Base-by-base conservation (phyloP, 2,329 filamentous ascomycete genomes). In the Diplodia seriata region DNA sequence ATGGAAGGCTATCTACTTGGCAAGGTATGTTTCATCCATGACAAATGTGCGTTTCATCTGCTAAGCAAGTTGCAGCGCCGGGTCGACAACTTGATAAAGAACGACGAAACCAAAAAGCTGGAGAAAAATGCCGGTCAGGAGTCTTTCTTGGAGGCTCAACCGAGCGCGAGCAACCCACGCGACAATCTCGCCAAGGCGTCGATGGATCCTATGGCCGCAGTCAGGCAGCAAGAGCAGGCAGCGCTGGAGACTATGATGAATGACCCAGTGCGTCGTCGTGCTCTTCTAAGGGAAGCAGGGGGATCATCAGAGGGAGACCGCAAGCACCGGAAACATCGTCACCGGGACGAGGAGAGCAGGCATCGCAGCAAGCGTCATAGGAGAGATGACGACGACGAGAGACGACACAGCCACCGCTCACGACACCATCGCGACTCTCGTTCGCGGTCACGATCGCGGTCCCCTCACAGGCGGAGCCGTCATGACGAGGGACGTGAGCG, bases 1-100 rank as follows among this genome's bases (percentile, higher is more conserved):
- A 93, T 92, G 81, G 95, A 99, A 76, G 93, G 91, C 4, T 99
- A 97, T 77, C 81, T 99, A 1, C 84, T 99, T 15, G 95, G 95
- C 64, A 98, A 97, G 83, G 61, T 65, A 43, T 11, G 61, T 18
- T 38, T 14, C 11, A 36, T 20, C n/a, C 14, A 4, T 20, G 3
- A 9, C 3, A 6, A 14, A 20, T 11, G n/a, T 2, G 31, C 29
- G 8, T n/a, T 38, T 5, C 31, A 33, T 5, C 33, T 36, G 14
- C 61, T 64, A 36, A 64, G 47, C 14, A 51, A 4, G 23, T 36
- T 4, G 14, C 8, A 65, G 66, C 86, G 95, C 68, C 87, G 94
- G 68, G 94, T 99, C 77, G 94, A 98, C 82, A 89, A 90, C 14
- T 84, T 99, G 66, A 87, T 93, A 53, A 92, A 95, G 77, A 92